Evolutionary conservation across 78 protist genomes (phyloP), one percentile per base, ranked within the genome.

Genomic region (Mastigamoeba balamuthi): DNA sequence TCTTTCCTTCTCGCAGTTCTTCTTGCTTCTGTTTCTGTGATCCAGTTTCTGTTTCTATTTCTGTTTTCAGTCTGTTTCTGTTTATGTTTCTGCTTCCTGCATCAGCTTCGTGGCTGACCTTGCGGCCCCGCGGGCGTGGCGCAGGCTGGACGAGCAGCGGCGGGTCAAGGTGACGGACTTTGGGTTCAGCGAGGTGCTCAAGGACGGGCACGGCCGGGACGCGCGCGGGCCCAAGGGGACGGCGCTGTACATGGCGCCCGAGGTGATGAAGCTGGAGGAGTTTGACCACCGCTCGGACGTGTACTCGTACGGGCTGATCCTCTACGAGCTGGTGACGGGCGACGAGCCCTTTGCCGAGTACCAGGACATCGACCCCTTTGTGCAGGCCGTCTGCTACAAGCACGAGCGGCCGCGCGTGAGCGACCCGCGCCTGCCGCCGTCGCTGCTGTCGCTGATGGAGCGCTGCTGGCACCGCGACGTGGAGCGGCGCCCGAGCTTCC

Each of bases 381-480:
- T 48, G 17, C 58, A 48, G 58, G 58, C 58, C 17, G 58, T 48
- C 17, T 48, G 58, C 17, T 25, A 25, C 17, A 17, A 48, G 58
- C 58, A 48, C 58, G 58, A 48, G 17, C 58, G 58, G 17, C 58
- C 58, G 17, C 17, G 17, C 17, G 17, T 48, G 33, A 17, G 33
- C 17, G 58, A 48, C 17, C 58, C 33, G 33, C 17, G 33, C 58
- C 58, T 48, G 17, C 58, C 58, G 17, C 58, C 58, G 17, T 25
- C 58, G 17, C 58, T 48, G 17, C 33, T 48, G 58, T 17, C 58
- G 17, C 58, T 48, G 17, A 48, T 48, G 17, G 17, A 48, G 17
- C 58, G 79, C 52, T 84, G 88, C 65, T 84, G 88, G 88, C 82
- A 76, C 66, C 83, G 74, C 8, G 81, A 78, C 40, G 75, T 80